phyloP scores from a whole-genome alignment of 345 rosid genomes.

The Ceriops tagal region DNA sequence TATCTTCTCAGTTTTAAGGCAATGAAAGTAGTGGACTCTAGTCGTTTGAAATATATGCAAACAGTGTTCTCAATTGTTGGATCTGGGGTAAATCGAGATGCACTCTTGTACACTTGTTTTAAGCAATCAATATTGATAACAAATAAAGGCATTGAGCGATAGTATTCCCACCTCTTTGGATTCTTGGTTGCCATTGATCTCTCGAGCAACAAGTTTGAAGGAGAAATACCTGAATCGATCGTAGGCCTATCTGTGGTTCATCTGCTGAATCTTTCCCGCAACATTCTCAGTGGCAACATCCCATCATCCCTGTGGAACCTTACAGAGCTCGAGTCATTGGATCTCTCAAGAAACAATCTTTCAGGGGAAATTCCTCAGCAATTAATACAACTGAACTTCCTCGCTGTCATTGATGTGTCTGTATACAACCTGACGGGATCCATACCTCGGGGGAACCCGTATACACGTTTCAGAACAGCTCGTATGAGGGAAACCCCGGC shows the following conservation, averaged over 20 bases:
- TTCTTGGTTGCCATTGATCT: conserved; percentile 1
- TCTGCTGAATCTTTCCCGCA: neutral
- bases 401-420: neutral
- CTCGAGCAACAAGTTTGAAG: conserved; percentile 3
- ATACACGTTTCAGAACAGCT: neutral
- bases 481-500: neutral
- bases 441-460: conserved; percentile 1
- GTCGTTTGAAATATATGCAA: neutral
- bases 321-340: neutral
- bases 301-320: neutral
- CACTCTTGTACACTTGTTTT: too few species aligned
- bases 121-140: neutral
- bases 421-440: neutral
- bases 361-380: conserved; percentile 1
- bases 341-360: conserved; percentile 1
- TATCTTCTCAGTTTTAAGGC: neutral
- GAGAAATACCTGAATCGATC: neutral
- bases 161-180: neutral
- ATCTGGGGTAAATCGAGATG: too few species aligned
- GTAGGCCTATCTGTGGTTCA: neutral
- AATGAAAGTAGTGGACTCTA: neutral
- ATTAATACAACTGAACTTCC: neutral
- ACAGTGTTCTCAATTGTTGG: too few species aligned
- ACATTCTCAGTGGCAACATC: neutral
- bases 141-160: neutral